phyloP scores from a whole-genome alignment of 192 early-diverging fungal genomes.

The Backusella sp. region DNA sequence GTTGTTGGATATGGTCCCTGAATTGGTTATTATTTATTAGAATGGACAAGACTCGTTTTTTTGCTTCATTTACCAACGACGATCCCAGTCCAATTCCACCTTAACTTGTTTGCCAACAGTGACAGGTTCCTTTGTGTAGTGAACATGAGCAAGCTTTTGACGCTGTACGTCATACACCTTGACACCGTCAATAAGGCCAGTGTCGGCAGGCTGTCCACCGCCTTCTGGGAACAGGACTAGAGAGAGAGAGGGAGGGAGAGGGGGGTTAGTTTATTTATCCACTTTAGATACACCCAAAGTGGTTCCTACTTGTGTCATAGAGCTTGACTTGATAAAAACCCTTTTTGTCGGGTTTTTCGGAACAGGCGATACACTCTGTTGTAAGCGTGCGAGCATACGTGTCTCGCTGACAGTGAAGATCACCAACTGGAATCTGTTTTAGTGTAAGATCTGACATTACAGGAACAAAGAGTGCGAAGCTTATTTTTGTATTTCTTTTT shows the following conservation, averaged over 20 bases:
- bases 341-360: constrained; percentile 47
- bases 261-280: background rate
- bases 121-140: constrained; percentile 50
- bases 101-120: constrained; percentile 46
- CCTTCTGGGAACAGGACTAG: constrained; percentile 77
- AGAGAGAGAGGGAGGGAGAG: no score
- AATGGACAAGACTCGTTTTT: background rate
- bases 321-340: constrained; percentile 62
- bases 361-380: constrained; percentile 53
- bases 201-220: constrained; percentile 71
- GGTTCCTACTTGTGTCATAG: constrained; percentile 49
- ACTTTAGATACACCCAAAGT: background rate
- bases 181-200: constrained; percentile 53
- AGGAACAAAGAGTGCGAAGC: background rate
- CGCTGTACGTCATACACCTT: constrained; percentile 58
- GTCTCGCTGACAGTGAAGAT: constrained; percentile 58
- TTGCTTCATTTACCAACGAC: constrained; percentile 40
- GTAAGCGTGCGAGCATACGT: constrained; percentile 45
- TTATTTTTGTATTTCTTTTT: background rate
- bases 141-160: constrained; percentile 58
- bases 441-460: constrained; percentile 7
- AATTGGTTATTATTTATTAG: background rate
- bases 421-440: constrained; percentile 53
- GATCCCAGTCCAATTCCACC: constrained; percentile 61
- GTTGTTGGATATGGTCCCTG: constrained; percentile 73